Percentiles rank a stretch among this genome's conserved stretches.
These are phyloP conservation scores for Tetradesmus lagerheimii DNA, from an alignment of 139 green algal genomes.

Conservation along the genomic window DNA sequence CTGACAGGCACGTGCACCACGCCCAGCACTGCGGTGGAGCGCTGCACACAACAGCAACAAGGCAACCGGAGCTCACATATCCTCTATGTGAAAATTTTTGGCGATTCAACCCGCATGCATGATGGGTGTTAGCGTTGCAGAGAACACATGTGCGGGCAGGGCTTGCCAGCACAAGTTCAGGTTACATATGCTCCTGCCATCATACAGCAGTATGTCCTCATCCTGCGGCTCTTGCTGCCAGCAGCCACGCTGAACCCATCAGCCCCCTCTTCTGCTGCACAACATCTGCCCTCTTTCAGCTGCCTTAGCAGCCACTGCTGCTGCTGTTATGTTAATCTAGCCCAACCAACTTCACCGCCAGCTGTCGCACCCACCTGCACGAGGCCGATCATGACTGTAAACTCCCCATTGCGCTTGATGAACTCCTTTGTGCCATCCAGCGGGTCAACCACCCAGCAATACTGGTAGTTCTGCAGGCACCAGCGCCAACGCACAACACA, in stretches of 20 bases:
- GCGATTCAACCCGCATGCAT: too few species aligned
- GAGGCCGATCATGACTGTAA: constrained; percentile 93
- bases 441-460: constrained; percentile 89
- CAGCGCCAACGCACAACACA: too few species aligned
- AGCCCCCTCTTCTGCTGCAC: background rate
- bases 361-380: constrained; percentile 45
- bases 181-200: background rate
- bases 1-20: constrained; percentile 84
- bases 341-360: background rate
- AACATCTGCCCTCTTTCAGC: background rate
- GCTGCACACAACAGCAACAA: constrained; percentile 27
- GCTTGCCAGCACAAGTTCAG: too few species aligned
- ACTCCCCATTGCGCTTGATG: constrained; percentile 91
- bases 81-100: too few species aligned
- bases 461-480: constrained; percentile 67
- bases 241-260: background rate
- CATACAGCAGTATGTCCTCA: background rate
- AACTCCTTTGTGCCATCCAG: constrained; percentile 96
- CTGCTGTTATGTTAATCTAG: background rate
- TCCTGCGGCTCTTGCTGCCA: background rate
- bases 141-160: background rate
- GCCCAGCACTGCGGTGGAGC: constrained; percentile 75
- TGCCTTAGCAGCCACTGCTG: background rate
- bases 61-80: too few species aligned
- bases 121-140: too few species aligned